Evolutionary conservation across 805 yeast genomes (phyloP).

Genomic region (Metschnikowia dekortorum): DNA sequence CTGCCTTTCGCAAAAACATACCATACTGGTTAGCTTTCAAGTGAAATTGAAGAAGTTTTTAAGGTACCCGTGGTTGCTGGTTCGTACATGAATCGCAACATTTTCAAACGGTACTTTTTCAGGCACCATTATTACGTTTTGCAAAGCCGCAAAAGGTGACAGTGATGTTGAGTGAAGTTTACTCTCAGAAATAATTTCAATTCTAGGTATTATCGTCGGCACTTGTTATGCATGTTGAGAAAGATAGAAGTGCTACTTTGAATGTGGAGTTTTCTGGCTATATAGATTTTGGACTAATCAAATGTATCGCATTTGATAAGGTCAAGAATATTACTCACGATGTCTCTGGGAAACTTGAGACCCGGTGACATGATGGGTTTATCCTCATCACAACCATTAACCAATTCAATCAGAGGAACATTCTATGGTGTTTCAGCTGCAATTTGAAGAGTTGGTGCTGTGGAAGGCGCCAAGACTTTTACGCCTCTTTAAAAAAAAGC

Average conservation of each 20-base stretch:
- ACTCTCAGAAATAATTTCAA: slow-evolving; percentile 56
- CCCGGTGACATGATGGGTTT: slow-evolving; percentile 78
- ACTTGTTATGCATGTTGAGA: slow-evolving; percentile 55
- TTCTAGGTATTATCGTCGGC: slow-evolving; percentile 73
- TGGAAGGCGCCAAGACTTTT: slow-evolving; percentile 70
- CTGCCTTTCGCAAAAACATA: slow-evolving; percentile 55
- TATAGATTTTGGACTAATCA: slow-evolving; percentile 65
- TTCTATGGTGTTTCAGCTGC: slow-evolving; percentile 75
- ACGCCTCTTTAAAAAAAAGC: slow-evolving; percentile 59
- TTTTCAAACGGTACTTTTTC: slow-evolving; percentile 76
- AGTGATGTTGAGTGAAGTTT: slow-evolving; percentile 71
- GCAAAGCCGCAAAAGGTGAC: slow-evolving; percentile 26
- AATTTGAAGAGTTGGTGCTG: slow-evolving; percentile 82
- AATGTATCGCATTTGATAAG: slow-evolving; percentile 59
- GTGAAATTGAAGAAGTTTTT: slow-evolving; percentile 62
- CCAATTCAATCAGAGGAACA: slow-evolving; percentile 76
- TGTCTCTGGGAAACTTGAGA: slow-evolving; percentile 67
- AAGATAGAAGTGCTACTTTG: slow-evolving; percentile 71
- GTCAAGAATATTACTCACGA: slow-evolving; percentile 59
- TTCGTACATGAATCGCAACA: slow-evolving; percentile 74
- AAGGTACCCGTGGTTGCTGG: slow-evolving; percentile 76
- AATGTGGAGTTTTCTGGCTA: slow-evolving; percentile 70
- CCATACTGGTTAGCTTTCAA: slow-evolving; percentile 53
- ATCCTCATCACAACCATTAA: slow-evolving; percentile 58
- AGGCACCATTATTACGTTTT: slow-evolving; percentile 55